Percentiles rank a stretch among this genome's conserved stretches.
Evolutionary conservation across 805 yeast species (phyloP).

Genomic region (Wickerhamiella lipophila): DNA sequence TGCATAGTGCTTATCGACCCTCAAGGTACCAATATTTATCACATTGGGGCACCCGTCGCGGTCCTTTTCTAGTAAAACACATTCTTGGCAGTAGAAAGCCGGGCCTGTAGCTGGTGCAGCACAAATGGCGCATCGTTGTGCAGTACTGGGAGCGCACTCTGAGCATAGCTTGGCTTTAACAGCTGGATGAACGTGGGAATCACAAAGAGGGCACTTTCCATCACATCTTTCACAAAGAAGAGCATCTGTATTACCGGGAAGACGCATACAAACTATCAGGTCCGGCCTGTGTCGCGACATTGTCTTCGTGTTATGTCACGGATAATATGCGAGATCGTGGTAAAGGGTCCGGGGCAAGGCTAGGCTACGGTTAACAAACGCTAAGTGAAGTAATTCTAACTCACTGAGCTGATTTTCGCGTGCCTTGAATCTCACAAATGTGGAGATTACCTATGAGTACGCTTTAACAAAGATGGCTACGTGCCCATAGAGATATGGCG

Average conservation of each 20-base stretch:
- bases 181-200: constrained; percentile 64
- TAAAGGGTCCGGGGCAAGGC: too few species aligned
- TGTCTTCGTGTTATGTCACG: constrained; percentile 22
- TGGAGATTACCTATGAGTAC: too few species aligned
- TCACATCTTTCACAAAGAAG: constrained; percentile 73
- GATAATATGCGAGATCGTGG: too few species aligned
- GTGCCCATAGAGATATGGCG: too few species aligned
- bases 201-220: constrained; percentile 85
- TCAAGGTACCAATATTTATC: constrained; percentile 59
- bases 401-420: too few species aligned
- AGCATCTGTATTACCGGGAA: constrained; percentile 65
- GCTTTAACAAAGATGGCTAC: too few species aligned
- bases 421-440: too few species aligned
- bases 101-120: constrained; percentile 48
- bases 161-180: constrained; percentile 63
- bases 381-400: too few species aligned
- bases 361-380: too few species aligned
- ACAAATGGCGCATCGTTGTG: constrained; percentile 66
- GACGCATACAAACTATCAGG: constrained; percentile 68
- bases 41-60: constrained; percentile 90
- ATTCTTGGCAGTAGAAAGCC: constrained; percentile 77
- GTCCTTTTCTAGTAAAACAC: constrained; percentile 65
- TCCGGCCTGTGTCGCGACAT: constrained; percentile 91
- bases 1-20: constrained; percentile 1
- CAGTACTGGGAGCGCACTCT: constrained; percentile 69